Base-by-base conservation (phyloP, 257 asterid genomes). In the Nicotiana paniculata region DNA sequence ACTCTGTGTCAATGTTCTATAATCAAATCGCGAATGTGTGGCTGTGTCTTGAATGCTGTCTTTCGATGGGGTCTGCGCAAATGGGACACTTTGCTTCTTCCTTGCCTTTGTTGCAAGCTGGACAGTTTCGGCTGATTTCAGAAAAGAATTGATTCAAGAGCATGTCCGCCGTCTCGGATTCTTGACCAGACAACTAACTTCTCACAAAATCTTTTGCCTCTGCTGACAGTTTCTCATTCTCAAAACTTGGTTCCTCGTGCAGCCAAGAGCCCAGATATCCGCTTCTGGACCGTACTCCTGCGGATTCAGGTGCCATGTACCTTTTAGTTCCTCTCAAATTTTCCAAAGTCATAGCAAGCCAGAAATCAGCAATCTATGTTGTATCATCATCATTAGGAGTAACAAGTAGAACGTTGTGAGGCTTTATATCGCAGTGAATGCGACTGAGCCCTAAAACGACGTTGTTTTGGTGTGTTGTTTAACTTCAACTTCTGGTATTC, bases 181-280 rank as follows among this genome's bases (percentile, higher is more conserved):
- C 64, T 63, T 75, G 18, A 17, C 62, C 65, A 77, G 55, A 13
- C 82, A 54, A 28, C 54, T 84, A 54, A 28, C 54, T 84, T 6
- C 46, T 58, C 79, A 84, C 17, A 28, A 81, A 84, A 39, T 84
- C 82, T 24, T 39, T 11, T 1, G 84, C 87, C 7, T 69, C 77
- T 30, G 12, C 26, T 2, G 80, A 81, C n/a, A 83, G 17, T n/a
- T 78, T 2, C 80, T 37, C 39, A 78, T 54, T 17, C 69, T 12
- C 17, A 65, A 18, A 6, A 58, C 9, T 58, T 18, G 26, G 63
- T 58, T 58, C 28, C 63, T 57, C 63, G 69, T 62, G 10, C 82
- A 75, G 0, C 87, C 84, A 30, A 84, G 39, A 21, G 78, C 84
- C 75, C 84, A 84, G 1, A 84, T 64, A 6, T 84, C 84, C 1